Evolutionary conservation across 352 stramenopile species (phyloP), one percentile per base, ranked within the genome.

Genomic region (Phytopythium mirpurense): DNA sequence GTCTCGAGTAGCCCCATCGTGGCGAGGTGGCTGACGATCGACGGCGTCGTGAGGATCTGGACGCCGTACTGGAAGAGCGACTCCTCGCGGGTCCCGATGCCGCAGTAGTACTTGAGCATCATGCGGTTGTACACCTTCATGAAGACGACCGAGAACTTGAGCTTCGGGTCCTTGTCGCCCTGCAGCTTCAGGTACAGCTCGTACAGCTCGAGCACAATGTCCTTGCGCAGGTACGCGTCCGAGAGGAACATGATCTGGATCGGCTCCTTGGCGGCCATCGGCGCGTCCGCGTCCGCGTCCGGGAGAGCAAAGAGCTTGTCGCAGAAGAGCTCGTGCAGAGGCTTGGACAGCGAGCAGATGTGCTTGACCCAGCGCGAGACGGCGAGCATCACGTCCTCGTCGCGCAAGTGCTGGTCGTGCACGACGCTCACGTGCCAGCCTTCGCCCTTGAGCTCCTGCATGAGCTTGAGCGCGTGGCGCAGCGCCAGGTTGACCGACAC

Each of bases 201-300:
- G 59, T 98, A 97, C 27, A 98, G 58, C 45, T 86, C 78, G 9
- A 86, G 69, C 18, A 96, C 74, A 35, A 98, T 74, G 56, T 96
- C 83, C 62, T 98, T 98, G 21, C 92, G 90, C 43, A 97, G 91
- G 65, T 98, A 98, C 31, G 96, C 92, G 62, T 98, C 93, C 12
- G 95, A 78, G 8, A 98, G 69, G 37, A 99, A 86, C 63, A 98
- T 77, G 14, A 98, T 58, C 21, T 88, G 71, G 31, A 97, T 85
- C 32, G 86, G 81, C 58, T 91, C 80, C 51, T 87, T 90, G 16
- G 32, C 56, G 14, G 24, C 8, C 1, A 12, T 9, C 24, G 63
- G 48, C 9, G 51, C 54, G 14, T 61, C 41, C 1, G 40, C 44
- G 11, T 59, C 63, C 15, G 7, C 11, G 7, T 52, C 46, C 15